A percentile compares a stretch with the other conserved stretches of the same genome.
Evolutionary conservation across 2,329 filamentous ascomycete genomes (phyloP).

Genomic region (Cladosporium sp.): DNA sequence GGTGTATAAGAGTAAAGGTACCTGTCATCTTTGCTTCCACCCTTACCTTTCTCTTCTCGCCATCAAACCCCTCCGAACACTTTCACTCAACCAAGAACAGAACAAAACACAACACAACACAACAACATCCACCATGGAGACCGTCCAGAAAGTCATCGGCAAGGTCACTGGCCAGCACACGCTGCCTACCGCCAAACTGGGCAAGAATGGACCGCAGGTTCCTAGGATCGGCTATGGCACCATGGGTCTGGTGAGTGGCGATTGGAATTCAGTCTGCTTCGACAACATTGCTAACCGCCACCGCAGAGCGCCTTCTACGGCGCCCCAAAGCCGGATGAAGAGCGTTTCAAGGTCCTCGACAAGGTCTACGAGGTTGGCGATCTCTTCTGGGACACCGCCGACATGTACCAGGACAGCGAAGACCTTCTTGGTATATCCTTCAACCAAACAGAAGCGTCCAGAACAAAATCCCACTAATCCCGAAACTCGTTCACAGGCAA

Average conservation of each 20-base stretch:
- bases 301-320: slow-evolving; percentile 41
- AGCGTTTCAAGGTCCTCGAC: slow-evolving; percentile 50
- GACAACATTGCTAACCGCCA: no score
- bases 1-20: no score
- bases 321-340: slow-evolving; percentile 43
- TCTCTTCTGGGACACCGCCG: slow-evolving; percentile 47
- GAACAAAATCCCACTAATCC: no score
- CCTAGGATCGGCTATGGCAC: slow-evolving; percentile 49
- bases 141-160: slow-evolving; percentile 17
- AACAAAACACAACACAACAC: not conserved
- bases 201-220: slow-evolving; percentile 49
- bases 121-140: slow-evolving; percentile 6
- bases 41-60: no score
- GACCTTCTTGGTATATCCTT: slow-evolving; percentile 38
- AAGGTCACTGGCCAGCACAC: slow-evolving; percentile 18
- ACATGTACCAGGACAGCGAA: slow-evolving; percentile 40
- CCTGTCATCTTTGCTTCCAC: no score
- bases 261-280: no score
- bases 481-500: no score
- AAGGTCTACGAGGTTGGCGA: slow-evolving; percentile 47
- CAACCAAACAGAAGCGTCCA: not conserved
- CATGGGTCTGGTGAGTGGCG: slow-evolving; percentile 42
- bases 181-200: slow-evolving; percentile 44
- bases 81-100: not conserved
- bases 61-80: no score